Evolutionary conservation across 2,329 filamentous ascomycete species (phyloP).

Genomic region (Cadophora sp.): DNA sequence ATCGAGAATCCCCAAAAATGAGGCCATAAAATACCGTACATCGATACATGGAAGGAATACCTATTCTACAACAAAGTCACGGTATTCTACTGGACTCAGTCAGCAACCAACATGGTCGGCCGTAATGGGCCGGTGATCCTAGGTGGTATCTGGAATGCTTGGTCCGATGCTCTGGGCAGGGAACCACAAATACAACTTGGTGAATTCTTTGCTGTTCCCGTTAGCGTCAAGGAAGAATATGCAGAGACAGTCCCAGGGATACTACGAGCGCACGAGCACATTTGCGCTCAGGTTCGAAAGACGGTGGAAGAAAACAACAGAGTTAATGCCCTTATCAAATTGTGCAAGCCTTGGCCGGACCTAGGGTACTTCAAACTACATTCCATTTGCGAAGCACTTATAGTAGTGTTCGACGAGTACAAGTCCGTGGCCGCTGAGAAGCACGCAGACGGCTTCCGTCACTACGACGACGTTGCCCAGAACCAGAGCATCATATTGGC

Average conservation of each 20-base stretch:
- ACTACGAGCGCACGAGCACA: slow-evolving; percentile 32
- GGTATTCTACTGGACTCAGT: slow-evolving; percentile 34
- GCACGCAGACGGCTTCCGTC: slow-evolving; percentile 32
- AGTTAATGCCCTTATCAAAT: slow-evolving; percentile 26
- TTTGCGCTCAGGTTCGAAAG: slow-evolving; percentile 32
- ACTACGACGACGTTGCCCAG: slow-evolving; percentile 33
- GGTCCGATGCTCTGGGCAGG: slow-evolving; percentile 32
- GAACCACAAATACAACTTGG: slow-evolving; percentile 36
- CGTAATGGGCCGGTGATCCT: slow-evolving; percentile 30
- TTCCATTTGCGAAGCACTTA: slow-evolving; percentile 33
- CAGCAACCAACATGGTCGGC: slow-evolving; percentile 29
- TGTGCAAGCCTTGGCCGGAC: slow-evolving; percentile 29
- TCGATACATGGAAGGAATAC: slow-evolving; percentile 30
- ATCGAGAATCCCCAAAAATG: slow-evolving; percentile 31
- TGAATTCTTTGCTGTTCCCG: slow-evolving; percentile 36
- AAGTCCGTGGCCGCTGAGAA: slow-evolving; percentile 30
- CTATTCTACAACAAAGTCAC: slow-evolving; percentile 37
- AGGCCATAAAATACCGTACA: slow-evolving; percentile 30
- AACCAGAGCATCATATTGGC: slow-evolving; percentile 32
- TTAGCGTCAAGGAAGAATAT: slow-evolving; percentile 31
- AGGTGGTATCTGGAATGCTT: slow-evolving; percentile 36
- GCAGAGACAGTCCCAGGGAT: slow-evolving; percentile 32
- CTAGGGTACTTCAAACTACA: slow-evolving; percentile 35
- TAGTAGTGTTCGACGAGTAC: slow-evolving; percentile 34
- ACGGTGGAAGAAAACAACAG: slow-evolving; percentile 32